Base-by-base conservation (phyloP, 2,329 filamentous ascomycete genomes). In the Thelonectria rubi region DNA sequence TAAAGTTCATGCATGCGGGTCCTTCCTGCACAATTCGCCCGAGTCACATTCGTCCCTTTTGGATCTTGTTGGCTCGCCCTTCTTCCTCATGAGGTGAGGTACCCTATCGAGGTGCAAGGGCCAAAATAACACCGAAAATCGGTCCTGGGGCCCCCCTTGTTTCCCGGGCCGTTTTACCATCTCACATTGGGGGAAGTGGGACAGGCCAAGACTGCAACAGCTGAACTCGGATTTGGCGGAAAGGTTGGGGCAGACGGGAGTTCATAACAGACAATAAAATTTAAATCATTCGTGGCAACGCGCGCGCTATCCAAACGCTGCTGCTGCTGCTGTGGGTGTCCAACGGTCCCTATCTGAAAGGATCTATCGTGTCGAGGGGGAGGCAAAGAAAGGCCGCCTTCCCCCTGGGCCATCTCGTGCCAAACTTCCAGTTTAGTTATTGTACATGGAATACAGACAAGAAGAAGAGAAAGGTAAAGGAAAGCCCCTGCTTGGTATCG, bases 361-460 rank as follows among this genome's bases (percentile, higher is more conserved):
- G 45, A 34, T 59, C 57, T 54, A 59, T 54, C 17, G 18, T 45
- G 10, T 15, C 39, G 11, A n/a, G n/a, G n/a, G n/a, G n/a, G n/a
- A n/a, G 32, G 5, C n/a, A 15, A 21, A 48, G 37, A 54, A 15
- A 12, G 2, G n/a, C 7, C 7, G 4, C 24, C 24, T 7, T 7
- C 24, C 24, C 24, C 50, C 17, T n/a, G 9, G 17, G 37, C 45
- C 47, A 42, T 48, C 24, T n/a, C 45, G 2, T 21, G 5, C 37
- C 39, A 42, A 24, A 24, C n/a, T n/a, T 42, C 5, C 42, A 4
- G 21, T 24, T 5, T 24, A n/a, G 21, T n/a, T 39, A 15, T 40
- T 43, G 46, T 60, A 46, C 57, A 60, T 37, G 26, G 34, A 40
- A 37, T 12, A n/a, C 45, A 47, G 18, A 15, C 10, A 30, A 24